Base-by-base conservation (phyloP, 202 grass and related monocot species). In the Eragrostis tef region DNA sequence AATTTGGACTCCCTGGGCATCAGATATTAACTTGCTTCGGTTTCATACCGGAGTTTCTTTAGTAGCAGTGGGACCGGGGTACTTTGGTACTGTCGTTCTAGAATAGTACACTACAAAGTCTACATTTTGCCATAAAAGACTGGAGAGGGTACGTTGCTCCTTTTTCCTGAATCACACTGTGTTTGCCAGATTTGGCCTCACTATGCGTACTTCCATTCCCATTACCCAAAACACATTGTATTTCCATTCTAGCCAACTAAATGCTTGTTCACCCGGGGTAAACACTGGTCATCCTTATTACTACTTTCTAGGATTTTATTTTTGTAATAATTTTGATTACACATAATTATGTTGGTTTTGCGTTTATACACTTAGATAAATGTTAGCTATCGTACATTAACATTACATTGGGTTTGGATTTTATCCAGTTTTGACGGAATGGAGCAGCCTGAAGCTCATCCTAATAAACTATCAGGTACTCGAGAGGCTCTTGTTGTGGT, bases 401-500 rank as follows among this genome's bases (percentile, higher is more conserved):
- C 27, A 42, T 42, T 52, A 8, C 42, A 24, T 71, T 69, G 13
- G 11, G 3, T 72, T 50, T 43, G 10, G 7, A 15, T 1, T 72
- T 63, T 86, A 12, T n/a, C 1, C 60, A 80, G 70, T 57, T 15
- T 22, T 67, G 84, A 74, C 31, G 36, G 21, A 58, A 86, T 86
- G 84, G 70, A 86, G 50, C 67, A 51, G 4, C 71, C 60, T 25
- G 7, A 43, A 19, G 46, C 46, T 73, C 60, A 69, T 75, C 24
- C 57, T 16, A 39, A 5, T 39, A 80, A 74, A 58, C 42, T 39
- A 74, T 86, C 84, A 79, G 84, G 84, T 80, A 61, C 21, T 45
- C 16, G n/a, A 26, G 34, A 26, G 43, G 42, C 62, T 22, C 24
- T 21, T 66, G 25, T 67, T 9, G n/a, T 53, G 15, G 44, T 19